Percentiles rank a stretch among this genome's conserved stretches.
Conservation (phyloP, 768 basidiomycete species). For the Amanita rimosa region DNA sequence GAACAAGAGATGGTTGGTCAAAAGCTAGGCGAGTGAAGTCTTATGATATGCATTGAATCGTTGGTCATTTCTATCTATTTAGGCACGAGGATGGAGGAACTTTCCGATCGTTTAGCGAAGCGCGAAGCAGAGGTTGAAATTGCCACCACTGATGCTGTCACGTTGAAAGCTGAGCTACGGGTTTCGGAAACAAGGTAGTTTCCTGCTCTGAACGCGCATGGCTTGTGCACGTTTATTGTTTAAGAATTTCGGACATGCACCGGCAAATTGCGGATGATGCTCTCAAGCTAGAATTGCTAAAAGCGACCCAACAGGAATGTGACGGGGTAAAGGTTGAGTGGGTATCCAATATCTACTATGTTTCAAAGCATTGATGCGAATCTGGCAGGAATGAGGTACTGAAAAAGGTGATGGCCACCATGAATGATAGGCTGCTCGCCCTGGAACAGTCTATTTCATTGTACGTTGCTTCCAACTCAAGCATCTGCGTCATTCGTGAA, state of each 20-base stretch:
- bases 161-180: slow-evolving; percentile 12
- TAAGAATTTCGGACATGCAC: slow-evolving; percentile 5
- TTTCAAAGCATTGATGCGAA: background rate
- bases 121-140: slow-evolving; percentile 20
- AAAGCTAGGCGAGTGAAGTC: slow-evolving; percentile 8
- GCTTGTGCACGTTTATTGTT: slow-evolving; percentile 8
- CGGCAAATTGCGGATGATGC: background rate
- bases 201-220: background rate
- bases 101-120: slow-evolving; percentile 14
- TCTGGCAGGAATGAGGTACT: background rate
- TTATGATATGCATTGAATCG: slow-evolving; percentile 8
- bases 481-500: background rate
- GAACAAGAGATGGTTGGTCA: slow-evolving; percentile 8
- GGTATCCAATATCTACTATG: background rate
- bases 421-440: background rate
- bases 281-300: background rate
- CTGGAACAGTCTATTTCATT: background rate
- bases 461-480: background rate
- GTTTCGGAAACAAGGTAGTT: slow-evolving; percentile 13
- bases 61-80: background rate
- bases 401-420: background rate
- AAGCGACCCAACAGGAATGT: background rate
- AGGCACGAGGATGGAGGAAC: slow-evolving; percentile 15
- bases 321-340: background rate
- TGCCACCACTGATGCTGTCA: slow-evolving; percentile 13